phyloP scores from a whole-genome alignment of 169 alveolate species.

The Cryptosporidium viatorum region DNA sequence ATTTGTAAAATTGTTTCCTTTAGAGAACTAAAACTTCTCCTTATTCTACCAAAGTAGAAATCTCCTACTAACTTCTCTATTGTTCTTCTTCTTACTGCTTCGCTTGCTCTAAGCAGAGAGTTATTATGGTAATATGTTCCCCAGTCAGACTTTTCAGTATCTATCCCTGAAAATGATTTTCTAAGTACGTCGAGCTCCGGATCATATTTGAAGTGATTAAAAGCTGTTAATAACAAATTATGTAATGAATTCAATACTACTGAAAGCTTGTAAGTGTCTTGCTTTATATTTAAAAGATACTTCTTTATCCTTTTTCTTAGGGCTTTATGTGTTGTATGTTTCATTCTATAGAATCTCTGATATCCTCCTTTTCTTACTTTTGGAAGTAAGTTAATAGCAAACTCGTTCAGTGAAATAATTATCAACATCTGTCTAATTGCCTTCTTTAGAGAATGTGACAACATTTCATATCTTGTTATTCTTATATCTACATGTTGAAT shows the following conservation, averaged over 20 bases:
- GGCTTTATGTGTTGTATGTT: constrained; percentile 61
- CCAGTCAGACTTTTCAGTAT: constrained; percentile 13
- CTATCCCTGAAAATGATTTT: constrained; percentile 33
- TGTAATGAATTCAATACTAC: constrained; percentile 28
- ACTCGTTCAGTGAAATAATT: constrained; percentile 53
- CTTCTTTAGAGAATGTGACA: constrained; percentile 62
- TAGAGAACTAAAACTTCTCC: constrained; percentile 52
- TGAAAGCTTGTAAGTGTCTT: constrained; percentile 35
- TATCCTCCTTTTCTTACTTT: constrained; percentile 64
- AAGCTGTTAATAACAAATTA: constrained; percentile 38
- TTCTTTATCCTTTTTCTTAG: constrained; percentile 44
- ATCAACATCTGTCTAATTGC: constrained; percentile 65
- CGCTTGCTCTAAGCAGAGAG: constrained; percentile 44
- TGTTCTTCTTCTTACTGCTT: constrained; percentile 49
- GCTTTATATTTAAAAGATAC: constrained; percentile 18
- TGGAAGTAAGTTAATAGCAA: constrained; percentile 55
- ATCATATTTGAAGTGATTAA: constrained; percentile 65
- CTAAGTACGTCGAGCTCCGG: constrained; percentile 61
- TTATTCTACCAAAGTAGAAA: constrained; percentile 60
- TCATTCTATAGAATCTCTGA: constrained; percentile 75
- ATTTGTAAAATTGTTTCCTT: constrained; percentile 54
- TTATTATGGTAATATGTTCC: constrained; percentile 26
- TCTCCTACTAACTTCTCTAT: constrained; percentile 55
- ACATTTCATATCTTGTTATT: constrained; percentile 35
- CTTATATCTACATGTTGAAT: constrained; percentile 40